Base-by-base conservation (phyloP, 768 basidiomycete species). In the Phlebiopsis gigantea region DNA sequence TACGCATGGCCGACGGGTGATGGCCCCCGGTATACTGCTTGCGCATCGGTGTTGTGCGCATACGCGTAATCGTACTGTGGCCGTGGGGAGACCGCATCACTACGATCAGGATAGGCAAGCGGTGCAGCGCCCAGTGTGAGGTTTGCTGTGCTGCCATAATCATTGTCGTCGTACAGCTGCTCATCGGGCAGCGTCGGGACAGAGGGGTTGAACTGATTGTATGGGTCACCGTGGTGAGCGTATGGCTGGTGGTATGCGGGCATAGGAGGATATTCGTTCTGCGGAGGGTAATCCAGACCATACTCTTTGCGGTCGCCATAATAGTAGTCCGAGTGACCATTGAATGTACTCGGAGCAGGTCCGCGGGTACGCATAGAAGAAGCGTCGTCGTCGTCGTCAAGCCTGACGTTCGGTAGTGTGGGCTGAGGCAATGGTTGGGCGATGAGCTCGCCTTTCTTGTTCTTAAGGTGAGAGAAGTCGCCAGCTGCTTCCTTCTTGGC, bases 401-500 rank as follows among this genome's bases (percentile, higher is more conserved):
- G 78, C n/a, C 83, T 85, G 49, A 99, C 78, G 61, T 90, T 90
- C 14, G 97, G 97, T 30, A 98, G 80, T 8, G 97, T 99, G 1
- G 97, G 97, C 71, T 97, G 93, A 19, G 93, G 92, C 5, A 93
- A 78, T 9, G 86, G 87, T 63, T 86, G 81, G n/a, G 77, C 82
- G 55, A 90, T 79, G 65, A 88, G 72, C 67, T 91, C 86, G 55
- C 93, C 94, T 69, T 90, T 93, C 79, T 90, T 91, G 75, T 93
- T 92, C 79, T 90, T 94, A 62, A 96, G 78, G 68, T 95, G 93
- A 45, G 89, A 89, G 72, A 75, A 93, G 68, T 94, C 95, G 56
- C 93, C 93, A 65, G 81, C 82, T 3, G 94, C 97, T 71, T 98
- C 89, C 68, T 93, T 94, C 77, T 86, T 85, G 17, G 93, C 96